Conservation (phyloP, 768 basidiomycete genomes). For the Xanthoconium purpureum region DNA sequence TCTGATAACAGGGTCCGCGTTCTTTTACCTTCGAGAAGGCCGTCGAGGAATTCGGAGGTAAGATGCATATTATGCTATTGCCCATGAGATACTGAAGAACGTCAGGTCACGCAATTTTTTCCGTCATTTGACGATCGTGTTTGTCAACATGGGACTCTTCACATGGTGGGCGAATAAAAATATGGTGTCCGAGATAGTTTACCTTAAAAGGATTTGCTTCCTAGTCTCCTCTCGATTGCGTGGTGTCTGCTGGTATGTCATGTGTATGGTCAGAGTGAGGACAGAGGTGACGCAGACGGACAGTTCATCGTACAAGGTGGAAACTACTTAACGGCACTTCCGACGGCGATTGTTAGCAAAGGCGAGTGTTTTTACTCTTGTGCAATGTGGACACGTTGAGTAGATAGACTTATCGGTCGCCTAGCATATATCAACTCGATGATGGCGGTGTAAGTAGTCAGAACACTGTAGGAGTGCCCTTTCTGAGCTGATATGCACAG, state of each 20-base stretch:
- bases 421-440: slow-evolving; percentile 13
- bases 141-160: slow-evolving; percentile 14
- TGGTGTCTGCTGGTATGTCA: slow-evolving; percentile 10
- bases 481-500: background rate
- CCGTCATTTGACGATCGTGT: slow-evolving; percentile 12
- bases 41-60: slow-evolving; percentile 10
- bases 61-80: no score
- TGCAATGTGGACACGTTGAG: background rate
- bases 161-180: slow-evolving; percentile 7
- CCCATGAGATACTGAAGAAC: background rate
- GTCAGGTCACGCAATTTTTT: slow-evolving; percentile 7
- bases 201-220: background rate
- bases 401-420: background rate
- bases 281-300: background rate
- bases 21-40: slow-evolving; percentile 21
- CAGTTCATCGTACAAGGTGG: background rate
- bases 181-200: background rate
- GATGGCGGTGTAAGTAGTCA: slow-evolving; percentile 11
- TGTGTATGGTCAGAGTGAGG: no score
- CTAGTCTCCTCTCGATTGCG: slow-evolving; percentile 3
- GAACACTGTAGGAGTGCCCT: background rate
- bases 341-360: slow-evolving; percentile 4
- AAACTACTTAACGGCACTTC: background rate
- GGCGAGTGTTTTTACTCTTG: background rate
- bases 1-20: slow-evolving; percentile 19